Evolutionary conservation across 2,329 filamentous ascomycete species (phyloP).

Genomic region (Lecanoromycetidae sp.): DNA sequence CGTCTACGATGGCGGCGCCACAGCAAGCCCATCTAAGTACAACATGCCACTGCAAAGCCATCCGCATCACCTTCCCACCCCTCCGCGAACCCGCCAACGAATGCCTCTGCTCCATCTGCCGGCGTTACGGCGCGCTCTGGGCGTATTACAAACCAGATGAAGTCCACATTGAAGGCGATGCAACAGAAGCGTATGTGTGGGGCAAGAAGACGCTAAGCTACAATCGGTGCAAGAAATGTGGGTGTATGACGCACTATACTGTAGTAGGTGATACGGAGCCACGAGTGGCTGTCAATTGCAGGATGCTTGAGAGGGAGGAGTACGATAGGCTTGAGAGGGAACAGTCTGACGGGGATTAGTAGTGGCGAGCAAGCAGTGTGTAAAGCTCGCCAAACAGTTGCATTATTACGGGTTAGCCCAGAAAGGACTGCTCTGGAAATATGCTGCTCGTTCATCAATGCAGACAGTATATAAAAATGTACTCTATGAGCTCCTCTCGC

Average conservation of each 20-base stretch:
- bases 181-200: not conserved
- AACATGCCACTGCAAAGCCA: conserved; percentile 23
- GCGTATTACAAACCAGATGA: conserved; percentile 22
- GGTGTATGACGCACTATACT: not conserved
- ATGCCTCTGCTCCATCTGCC: conserved; percentile 24
- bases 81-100: conserved; percentile 19
- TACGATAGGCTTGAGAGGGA: not conserved
- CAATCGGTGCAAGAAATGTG: conserved; percentile 2
- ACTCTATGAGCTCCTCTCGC: too few species aligned
- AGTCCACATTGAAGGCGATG: conserved; percentile 19
- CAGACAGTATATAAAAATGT: too few species aligned
- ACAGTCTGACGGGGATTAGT: too few species aligned
- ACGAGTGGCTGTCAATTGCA: conserved; percentile 9
- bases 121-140: conserved; percentile 25
- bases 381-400: too few species aligned
- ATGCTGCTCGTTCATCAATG: too few species aligned
- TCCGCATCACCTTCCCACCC: conserved; percentile 21
- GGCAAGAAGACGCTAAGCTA: not conserved
- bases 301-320: conserved; percentile 5
- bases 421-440: too few species aligned
- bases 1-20: conserved; percentile 1
- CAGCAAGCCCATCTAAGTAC: conserved; percentile 2
- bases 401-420: too few species aligned
- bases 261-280: not conserved
- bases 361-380: too few species aligned